These are phyloP conservation scores for Ogataea henricii DNA, from an alignment of 805 yeast species.

Conservation along the genomic window DNA sequence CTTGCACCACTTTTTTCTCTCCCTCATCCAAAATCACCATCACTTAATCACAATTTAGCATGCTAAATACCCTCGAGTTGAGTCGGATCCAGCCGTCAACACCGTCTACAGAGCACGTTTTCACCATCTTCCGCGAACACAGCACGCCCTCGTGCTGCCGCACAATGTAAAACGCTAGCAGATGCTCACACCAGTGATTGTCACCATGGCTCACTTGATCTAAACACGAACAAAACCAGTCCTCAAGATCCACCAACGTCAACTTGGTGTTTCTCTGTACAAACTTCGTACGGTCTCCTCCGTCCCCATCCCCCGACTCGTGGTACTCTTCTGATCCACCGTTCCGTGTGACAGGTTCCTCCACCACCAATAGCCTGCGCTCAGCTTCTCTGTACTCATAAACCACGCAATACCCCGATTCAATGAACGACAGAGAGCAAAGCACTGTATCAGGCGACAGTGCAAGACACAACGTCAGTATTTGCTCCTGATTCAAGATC, in stretches of 20 bases:
- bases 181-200: constrained; percentile 5
- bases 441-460: constrained; percentile 12
- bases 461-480: constrained; percentile 16
- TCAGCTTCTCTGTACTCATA: constrained; percentile 4
- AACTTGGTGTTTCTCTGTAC: neutral
- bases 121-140: neutral
- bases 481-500: constrained; percentile 17
- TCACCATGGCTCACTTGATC: constrained; percentile 1
- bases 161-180: constrained; percentile 5
- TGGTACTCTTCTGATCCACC: neutral
- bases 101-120: neutral
- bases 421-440: constrained; percentile 13
- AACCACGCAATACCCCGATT: constrained; percentile 12
- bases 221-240: constrained; percentile 18
- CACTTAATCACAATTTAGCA: neutral
- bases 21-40: too few species aligned
- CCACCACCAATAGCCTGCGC: constrained; percentile 2
- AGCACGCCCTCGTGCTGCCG: neutral
- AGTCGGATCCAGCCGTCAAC: constrained; percentile 7
- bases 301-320: neutral
- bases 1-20: too few species aligned
- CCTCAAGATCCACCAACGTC: constrained; percentile 11
- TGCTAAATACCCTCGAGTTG: neutral
- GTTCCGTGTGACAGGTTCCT: neutral
- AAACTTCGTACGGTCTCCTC: neutral